Conservation (phyloP, 129 eudicot genomes). For the Oenanthe sinensis region DNA sequence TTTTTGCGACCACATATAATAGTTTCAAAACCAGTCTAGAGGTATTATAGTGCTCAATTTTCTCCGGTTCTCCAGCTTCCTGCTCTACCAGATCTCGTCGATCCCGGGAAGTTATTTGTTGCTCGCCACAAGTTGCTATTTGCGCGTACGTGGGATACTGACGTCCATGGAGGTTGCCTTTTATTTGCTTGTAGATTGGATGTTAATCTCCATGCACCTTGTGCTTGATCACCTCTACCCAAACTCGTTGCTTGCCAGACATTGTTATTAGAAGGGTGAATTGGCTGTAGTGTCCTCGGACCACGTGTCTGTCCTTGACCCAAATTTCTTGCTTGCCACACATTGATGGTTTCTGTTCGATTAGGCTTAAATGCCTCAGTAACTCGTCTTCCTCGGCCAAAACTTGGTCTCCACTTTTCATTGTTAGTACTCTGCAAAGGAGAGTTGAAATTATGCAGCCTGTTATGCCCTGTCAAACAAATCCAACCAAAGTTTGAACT, state of each 20-base stretch:
- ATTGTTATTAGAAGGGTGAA: neutral
- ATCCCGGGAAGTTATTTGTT: neutral
- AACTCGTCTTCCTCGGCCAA: neutral
- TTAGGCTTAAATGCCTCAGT: neutral
- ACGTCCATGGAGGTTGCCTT: neutral
- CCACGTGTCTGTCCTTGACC: neutral
- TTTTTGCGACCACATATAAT: neutral
- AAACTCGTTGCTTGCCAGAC: neutral
- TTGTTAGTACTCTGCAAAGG: neutral
- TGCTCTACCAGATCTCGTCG: neutral
- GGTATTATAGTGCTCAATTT: neutral
- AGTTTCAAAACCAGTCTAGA: neutral
- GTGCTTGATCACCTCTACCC: neutral
- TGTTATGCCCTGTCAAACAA: neutral
- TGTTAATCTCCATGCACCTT: neutral
- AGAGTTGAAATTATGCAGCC: neutral
- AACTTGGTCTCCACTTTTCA: neutral
- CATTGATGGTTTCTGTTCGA: neutral
- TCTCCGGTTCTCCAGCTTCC: neutral
- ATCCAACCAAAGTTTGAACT: neutral
- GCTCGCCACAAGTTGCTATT: neutral
- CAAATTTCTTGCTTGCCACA: neutral
- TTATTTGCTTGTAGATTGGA: neutral
- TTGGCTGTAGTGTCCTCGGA: neutral
- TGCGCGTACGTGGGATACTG: neutral